phyloP scores from a whole-genome alignment of 768 basidiomycete species.

The Amanita rubescens region DNA sequence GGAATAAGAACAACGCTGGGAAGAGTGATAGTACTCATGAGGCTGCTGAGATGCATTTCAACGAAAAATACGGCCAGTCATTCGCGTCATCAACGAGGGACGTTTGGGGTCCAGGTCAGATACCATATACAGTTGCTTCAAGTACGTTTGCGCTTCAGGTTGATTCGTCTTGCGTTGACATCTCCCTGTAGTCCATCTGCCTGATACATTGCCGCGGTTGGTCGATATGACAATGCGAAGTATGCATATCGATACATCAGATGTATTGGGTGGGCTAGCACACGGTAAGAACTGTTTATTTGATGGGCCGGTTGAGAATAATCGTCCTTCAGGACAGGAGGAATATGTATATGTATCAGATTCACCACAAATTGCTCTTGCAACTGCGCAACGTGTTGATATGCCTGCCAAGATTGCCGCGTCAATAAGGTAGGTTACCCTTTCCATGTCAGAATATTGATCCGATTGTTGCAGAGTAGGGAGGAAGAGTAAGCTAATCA shows the following conservation, averaged over 20 bases:
- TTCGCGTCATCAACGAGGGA: not conserved
- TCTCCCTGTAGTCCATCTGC: not conserved
- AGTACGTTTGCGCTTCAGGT: not conserved
- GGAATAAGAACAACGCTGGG: no score
- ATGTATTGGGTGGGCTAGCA: not conserved
- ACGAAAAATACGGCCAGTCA: not conserved
- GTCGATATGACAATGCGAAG: not conserved
- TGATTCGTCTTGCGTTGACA: not conserved
- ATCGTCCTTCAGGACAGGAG: not conserved
- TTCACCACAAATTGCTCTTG: not conserved
- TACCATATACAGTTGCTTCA: not conserved
- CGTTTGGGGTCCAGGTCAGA: not conserved
- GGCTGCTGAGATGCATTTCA: not conserved
- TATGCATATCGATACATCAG: not conserved
- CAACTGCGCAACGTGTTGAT: not conserved
- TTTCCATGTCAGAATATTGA: not conserved
- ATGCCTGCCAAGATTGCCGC: not conserved
- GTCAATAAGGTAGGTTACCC: not conserved
- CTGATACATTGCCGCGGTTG: not conserved
- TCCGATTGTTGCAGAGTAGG: not conserved
- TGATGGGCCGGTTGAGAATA: not conserved
- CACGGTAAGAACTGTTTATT: not conserved
- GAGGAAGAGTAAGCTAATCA: not conserved
- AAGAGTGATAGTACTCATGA: not conserved
- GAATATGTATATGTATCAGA: not conserved